These are phyloP conservation scores for Wolfiporia cocos DNA, from an alignment of 1,284 basidiomycete species.

Conservation along the genomic window DNA sequence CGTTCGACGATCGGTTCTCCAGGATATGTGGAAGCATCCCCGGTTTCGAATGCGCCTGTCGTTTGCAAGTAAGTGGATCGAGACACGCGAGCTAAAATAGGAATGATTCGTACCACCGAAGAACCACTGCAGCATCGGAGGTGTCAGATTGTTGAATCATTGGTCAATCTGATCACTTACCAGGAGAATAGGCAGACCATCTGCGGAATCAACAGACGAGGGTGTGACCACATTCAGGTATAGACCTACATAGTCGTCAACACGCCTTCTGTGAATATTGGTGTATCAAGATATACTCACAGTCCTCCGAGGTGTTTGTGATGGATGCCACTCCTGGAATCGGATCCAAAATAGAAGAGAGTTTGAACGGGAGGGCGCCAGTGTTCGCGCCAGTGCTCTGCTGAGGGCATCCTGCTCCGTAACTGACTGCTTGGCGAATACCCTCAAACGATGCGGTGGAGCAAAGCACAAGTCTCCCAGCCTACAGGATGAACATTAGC, in stretches of 20 bases:
- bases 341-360: background rate
- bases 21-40: constrained; percentile 12
- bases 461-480: constrained; percentile 4
- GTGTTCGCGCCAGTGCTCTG: constrained; percentile 26
- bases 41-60: constrained; percentile 31
- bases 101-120: constrained; percentile 35
- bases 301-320: constrained; percentile 13
- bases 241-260: constrained; percentile 33
- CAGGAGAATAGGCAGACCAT: constrained; percentile 48
- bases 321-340: background rate
- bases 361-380: background rate
- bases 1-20: constrained; percentile 35
- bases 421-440: constrained; percentile 32
- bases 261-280: background rate
- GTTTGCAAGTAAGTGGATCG: constrained; percentile 7
- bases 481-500: background rate
- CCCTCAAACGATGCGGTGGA: constrained; percentile 30
- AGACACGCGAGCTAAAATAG: constrained; percentile 2
- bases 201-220: constrained; percentile 25
- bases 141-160: background rate
- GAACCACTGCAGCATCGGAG: constrained; percentile 36
- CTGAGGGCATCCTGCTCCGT: constrained; percentile 45
- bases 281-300: constrained; percentile 3
- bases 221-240: constrained; percentile 52
- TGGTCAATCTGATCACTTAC: constrained; percentile 30